Evolutionary conservation across 805 yeast genomes (phyloP), one percentile per base, ranked within the genome.

Genomic region (Candida jianshihensis): DNA sequence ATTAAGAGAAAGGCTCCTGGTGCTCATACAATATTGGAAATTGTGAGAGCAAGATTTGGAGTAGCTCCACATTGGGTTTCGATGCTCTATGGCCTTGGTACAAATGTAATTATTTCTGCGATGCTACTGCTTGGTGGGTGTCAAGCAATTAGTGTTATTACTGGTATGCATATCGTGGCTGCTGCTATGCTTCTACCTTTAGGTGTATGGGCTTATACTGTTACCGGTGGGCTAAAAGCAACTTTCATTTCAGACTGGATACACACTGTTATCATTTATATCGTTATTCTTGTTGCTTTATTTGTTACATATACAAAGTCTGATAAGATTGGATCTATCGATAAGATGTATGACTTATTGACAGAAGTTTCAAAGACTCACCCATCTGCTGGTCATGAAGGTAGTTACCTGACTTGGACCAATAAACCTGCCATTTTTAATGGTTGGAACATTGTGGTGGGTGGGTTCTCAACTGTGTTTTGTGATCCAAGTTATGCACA

Each of bases 191-290:
- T 20, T 7, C 10, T 20, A 20, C 72, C 73, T 3, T 39, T 66
- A n/a, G 68, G 69, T 18, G 73, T 70, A 14, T 48, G 63, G 37
- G 49, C 65, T 21, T 70, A 70, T 45, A 70, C 74, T 1, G 56
- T 64, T 11, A 56, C 65, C 29, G 75, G 75, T 22, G 75, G 75
- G 7, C 48, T 70, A 25, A 67, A 66, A 37, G 66, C 73, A 13
- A 69, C 75, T 5, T 68, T 70, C 42, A 49, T 70, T 19, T 64
- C 73, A 5, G 75, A 70, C 44, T 69, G 68, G 64, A 60, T 63
- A 22, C 73, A 68, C 49, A 65, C 71, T 20, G 22, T 10, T 10
- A 20, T 20, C 7, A 20, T 20, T 10, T 20, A 20, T 20, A 20
- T 20, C 10, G 10, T 20, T 10, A 20, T 20, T 7, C 10, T 20